Conservation (phyloP, 441 rosid species). For the Euphorbia celastroides region DNA sequence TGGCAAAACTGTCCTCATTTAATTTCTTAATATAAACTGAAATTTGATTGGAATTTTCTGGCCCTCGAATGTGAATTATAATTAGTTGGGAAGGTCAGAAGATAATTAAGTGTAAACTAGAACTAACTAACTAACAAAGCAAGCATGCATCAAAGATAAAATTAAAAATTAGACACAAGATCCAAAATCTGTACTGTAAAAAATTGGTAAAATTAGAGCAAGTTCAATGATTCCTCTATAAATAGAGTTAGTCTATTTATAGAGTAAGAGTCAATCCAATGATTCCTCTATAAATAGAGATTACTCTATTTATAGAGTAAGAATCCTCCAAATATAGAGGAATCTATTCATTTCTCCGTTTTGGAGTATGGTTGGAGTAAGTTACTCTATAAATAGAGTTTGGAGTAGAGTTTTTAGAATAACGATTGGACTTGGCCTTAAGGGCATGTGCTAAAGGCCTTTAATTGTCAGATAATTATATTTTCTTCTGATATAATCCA, state of each 20-base stretch:
- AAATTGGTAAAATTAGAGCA: too few species aligned
- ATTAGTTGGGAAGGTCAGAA: neutral
- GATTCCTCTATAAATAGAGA: too few species aligned
- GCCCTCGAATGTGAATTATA: neutral
- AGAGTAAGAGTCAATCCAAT: too few species aligned
- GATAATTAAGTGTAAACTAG: neutral
- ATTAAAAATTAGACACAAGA: constrained; percentile 19
- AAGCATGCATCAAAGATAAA: constrained; percentile 7
- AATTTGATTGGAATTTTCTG: neutral
- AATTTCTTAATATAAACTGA: neutral
- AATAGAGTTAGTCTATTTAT: too few species aligned
- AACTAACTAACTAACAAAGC: neutral
- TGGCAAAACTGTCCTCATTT: neutral
- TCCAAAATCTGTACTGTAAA: constrained; percentile 21
- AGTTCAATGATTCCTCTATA: too few species aligned
- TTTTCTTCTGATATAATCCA: neutral
- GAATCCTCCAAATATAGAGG: too few species aligned
- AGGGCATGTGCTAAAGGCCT: constrained; percentile 1
- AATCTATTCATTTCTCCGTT: too few species aligned
- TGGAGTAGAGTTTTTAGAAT: too few species aligned
- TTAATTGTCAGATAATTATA: constrained; percentile 9
- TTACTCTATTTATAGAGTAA: too few species aligned
- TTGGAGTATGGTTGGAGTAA: too few species aligned
- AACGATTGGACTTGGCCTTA: too few species aligned
- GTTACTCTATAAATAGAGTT: too few species aligned